Evolutionary conservation across 2,329 filamentous ascomycete species (phyloP), one percentile per base, ranked within the genome.

Genomic region (Fusarium multiceps): DNA sequence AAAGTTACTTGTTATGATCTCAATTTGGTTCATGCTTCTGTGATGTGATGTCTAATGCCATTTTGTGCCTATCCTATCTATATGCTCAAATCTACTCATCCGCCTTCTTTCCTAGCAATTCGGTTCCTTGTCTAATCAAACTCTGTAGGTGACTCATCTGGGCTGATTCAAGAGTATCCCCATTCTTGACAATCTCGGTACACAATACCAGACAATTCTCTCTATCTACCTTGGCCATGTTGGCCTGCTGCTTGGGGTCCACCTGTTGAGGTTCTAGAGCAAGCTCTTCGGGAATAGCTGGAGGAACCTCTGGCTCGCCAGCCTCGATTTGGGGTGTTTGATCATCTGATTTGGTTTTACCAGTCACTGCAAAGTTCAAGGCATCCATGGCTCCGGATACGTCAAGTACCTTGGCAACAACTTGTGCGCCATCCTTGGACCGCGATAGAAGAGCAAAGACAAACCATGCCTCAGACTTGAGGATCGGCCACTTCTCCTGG

Each of bases 391-490:
- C 80, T n/a, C 80, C 81, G 1, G 80, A 73, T 1, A 82, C 77
- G 12, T 81, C 75, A 46, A 89, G 76, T 2, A 84, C 76, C 14
- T 79, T 77, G 11, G 81, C 71, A 20, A 87, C 82, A 13, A 85
- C 77, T 3, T 76, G 72, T 3, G 85, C 84, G 10, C 87, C 87
- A 37, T 86, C 83, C 3, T 74, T 59, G 3, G 84, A 83, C 28
- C 87, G 82, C 42, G 84, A 83, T 83, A 90, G 87, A 34, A 90
- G 82, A 4, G 89, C 89, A 54, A 89, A 82, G 8, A 89, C 84
- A 66, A 90, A 90, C 84, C 88, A 87, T 4, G 85, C 83, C 73
- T 91, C 89, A 41, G 87, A 88, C 20, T 86, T 82, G 4, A 91
- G 80, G 3, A 85, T 81, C 0, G 87, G 86, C 82, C 88, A 90